These are phyloP conservation scores for Phyllachora maydis DNA, from an alignment of 2,329 filamentous ascomycete genomes.

Conservation along the genomic window DNA sequence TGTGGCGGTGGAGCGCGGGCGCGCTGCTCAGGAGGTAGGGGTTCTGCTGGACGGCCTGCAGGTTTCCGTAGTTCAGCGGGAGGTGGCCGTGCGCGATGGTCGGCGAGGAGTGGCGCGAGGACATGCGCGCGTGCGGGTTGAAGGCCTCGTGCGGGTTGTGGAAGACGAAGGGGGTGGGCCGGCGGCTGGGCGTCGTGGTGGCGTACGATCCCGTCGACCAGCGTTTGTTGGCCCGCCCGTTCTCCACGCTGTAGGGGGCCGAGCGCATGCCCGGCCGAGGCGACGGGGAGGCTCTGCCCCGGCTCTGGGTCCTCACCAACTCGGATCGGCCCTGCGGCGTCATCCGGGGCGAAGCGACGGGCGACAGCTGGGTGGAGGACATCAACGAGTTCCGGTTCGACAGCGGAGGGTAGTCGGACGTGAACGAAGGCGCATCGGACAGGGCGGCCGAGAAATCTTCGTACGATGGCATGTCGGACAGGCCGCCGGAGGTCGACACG, in stretches of 20 bases:
- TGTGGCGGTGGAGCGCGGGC: conserved; percentile 31
- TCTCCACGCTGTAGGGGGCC: conserved; percentile 51
- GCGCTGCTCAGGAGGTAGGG: conserved; percentile 32
- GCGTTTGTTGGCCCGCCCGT: conserved; percentile 44
- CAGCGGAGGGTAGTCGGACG: conserved; percentile 43
- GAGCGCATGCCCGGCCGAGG: conserved; percentile 47
- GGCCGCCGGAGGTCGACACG: conserved; percentile 42
- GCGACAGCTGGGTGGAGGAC: conserved; percentile 50
- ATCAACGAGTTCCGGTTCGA: conserved; percentile 52
- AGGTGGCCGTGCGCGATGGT: conserved; percentile 22
- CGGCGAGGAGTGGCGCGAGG: conserved; percentile 29
- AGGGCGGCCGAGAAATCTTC: conserved; percentile 48
- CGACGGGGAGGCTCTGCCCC: conserved; percentile 51
- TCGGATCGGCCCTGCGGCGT: conserved; percentile 38
- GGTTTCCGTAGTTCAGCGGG: conserved; percentile 31
- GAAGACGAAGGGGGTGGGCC: conserved; percentile 40
- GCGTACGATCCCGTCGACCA: conserved; percentile 63
- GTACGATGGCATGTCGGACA: conserved; percentile 50
- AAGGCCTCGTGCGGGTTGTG: conserved; percentile 40
- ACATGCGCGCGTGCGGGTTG: conserved; percentile 32
- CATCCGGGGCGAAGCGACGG: conserved; percentile 50
- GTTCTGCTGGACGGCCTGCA: conserved; percentile 30
- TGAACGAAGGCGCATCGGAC: conserved; percentile 47
- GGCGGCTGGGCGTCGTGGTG: conserved; percentile 28
- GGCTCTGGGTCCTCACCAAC: conserved; percentile 41